Evolutionary conservation across 1,284 basidiomycete species (phyloP).

Genomic region (Wolfiporia cocos): DNA sequence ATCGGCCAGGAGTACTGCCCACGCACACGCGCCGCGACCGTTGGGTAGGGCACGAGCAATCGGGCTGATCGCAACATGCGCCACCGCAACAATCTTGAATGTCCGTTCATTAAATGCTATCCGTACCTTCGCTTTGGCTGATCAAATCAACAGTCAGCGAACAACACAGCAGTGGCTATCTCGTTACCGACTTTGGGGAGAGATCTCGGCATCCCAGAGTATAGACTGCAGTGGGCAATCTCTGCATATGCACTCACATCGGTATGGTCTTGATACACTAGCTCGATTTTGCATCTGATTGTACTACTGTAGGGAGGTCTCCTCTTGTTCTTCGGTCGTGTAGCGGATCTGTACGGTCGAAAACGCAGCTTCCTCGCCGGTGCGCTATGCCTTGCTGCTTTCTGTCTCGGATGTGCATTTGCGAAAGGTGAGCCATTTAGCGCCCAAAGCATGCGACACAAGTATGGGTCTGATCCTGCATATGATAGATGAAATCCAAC

Average conservation of each 20-base stretch:
- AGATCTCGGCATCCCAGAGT: constrained; percentile 37
- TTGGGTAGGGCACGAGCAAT: constrained; percentile 11
- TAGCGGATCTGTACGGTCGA: constrained; percentile 57
- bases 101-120: constrained; percentile 19
- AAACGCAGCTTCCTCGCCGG: constrained; percentile 47
- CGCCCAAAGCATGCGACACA: neutral
- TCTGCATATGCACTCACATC: constrained; percentile 36
- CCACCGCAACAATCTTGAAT: constrained; percentile 27
- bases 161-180: constrained; percentile 33
- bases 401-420: constrained; percentile 37
- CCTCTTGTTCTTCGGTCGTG: constrained; percentile 47
- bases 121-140: neutral
- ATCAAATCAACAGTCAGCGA: constrained; percentile 23
- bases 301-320: constrained; percentile 49
- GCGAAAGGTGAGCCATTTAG: constrained; percentile 35
- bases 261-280: neutral
- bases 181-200: constrained; percentile 47
- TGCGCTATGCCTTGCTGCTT: constrained; percentile 28
- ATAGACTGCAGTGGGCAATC: constrained; percentile 52
- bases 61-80: constrained; percentile 23
- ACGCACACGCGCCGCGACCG: neutral
- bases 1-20: too few species aligned
- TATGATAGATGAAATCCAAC: constrained; percentile 44
- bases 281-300: too few species aligned
- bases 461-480: neutral